Evolutionary conservation across 2,329 filamentous ascomycete genomes (phyloP).

Genomic region (Alternaria metachromatica): DNA sequence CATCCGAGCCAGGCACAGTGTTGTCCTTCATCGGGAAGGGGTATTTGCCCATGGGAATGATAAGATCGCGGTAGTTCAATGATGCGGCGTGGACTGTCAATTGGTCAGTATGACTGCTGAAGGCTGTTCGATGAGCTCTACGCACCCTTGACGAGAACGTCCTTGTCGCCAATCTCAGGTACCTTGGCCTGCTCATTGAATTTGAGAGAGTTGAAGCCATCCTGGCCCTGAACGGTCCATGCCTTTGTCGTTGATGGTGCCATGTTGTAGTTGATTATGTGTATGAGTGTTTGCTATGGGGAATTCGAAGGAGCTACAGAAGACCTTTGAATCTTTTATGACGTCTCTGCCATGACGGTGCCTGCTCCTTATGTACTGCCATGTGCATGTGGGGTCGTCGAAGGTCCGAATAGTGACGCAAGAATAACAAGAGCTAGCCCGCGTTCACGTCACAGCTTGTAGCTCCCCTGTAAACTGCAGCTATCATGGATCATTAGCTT

Average conservation of each 20-base stretch:
- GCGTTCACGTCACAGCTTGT: constrained; percentile 9
- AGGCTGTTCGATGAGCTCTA: not conserved
- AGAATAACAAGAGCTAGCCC: constrained; percentile 15
- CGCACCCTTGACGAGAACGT: constrained; percentile 72
- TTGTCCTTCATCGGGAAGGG: constrained; percentile 51
- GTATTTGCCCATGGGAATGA: constrained; percentile 56
- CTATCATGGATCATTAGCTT: constrained; percentile 4
- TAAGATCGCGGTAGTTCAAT: constrained; percentile 59
- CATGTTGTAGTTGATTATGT: constrained; percentile 23
- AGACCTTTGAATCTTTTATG: not conserved
- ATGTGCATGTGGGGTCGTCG: constrained; percentile 22
- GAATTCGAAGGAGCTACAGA: not conserved
- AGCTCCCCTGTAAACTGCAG: constrained; percentile 6
- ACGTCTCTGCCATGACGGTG: constrained; percentile 5
- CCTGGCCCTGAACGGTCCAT: constrained; percentile 63
- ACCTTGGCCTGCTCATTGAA: constrained; percentile 60
- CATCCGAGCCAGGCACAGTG: constrained; percentile 59
- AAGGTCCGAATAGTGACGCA: constrained; percentile 29
- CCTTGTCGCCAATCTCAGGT: constrained; percentile 69
- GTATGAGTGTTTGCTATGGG: not conserved
- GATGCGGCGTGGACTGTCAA: constrained; percentile 54
- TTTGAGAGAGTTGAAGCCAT: constrained; percentile 68
- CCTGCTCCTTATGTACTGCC: constrained; percentile 16
- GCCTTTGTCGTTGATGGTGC: constrained; percentile 58
- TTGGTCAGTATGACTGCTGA: constrained; percentile 8